phyloP scores from a whole-genome alignment of 495 filamentous ascomycete species.

The Hamigera avellanea region DNA sequence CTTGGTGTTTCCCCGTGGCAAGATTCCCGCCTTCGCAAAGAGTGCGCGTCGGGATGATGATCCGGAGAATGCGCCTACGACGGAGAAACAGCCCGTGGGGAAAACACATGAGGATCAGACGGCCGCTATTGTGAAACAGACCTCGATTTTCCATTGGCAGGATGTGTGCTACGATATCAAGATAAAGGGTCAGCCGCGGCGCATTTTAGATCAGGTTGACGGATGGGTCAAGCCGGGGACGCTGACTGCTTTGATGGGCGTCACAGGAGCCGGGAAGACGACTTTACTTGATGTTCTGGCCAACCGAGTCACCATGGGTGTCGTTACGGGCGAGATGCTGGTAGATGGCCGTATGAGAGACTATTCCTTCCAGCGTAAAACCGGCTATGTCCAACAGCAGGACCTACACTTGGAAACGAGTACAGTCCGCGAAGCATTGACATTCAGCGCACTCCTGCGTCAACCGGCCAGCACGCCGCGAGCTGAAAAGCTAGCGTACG shows the following conservation, averaged over 20 bases:
- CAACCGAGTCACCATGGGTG: slow-evolving; percentile 72
- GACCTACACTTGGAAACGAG: slow-evolving; percentile 77
- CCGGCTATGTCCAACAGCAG: slow-evolving; percentile 88
- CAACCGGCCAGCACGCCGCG: slow-evolving; percentile 59
- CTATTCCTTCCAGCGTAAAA: slow-evolving; percentile 77
- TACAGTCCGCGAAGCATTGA: slow-evolving; percentile 72
- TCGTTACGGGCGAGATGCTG: slow-evolving; percentile 75
- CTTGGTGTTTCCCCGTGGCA: slow-evolving; percentile 69
- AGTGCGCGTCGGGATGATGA: slow-evolving; percentile 30
- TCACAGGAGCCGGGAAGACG: slow-evolving; percentile 51
- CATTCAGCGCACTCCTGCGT: slow-evolving; percentile 73
- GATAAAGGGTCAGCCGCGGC: slow-evolving; percentile 63
- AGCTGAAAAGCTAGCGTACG: slow-evolving; percentile 72
- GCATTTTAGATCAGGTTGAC: slow-evolving; percentile 72
- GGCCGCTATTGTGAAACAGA: slow-evolving; percentile 38
- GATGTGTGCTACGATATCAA: slow-evolving; percentile 83
- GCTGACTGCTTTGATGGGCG: slow-evolving; percentile 75
- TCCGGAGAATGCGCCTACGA: slow-evolving; percentile 18
- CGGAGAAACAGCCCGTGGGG: slow-evolving; percentile 21
- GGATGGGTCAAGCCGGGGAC: slow-evolving; percentile 91
- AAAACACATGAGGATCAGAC: slow-evolving; percentile 6
- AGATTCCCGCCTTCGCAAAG: slow-evolving; percentile 50
- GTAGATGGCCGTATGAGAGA: slow-evolving; percentile 69
- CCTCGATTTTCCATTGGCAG: slow-evolving; percentile 75
- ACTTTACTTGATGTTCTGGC: slow-evolving; percentile 49